Base-by-base conservation (phyloP, 164 flowering plant species). In the Santalum album region DNA sequence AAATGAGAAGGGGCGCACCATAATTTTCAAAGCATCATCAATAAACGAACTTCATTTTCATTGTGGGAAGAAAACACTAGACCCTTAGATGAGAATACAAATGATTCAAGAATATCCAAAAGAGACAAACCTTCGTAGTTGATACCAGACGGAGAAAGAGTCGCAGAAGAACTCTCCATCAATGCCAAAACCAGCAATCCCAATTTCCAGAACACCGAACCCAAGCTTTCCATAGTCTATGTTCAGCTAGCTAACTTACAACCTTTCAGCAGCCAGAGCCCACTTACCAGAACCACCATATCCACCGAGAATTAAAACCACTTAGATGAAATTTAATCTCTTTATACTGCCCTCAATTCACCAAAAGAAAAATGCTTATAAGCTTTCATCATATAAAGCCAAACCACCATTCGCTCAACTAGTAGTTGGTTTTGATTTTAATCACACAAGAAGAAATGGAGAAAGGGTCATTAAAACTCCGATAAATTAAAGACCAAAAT, bases 91-190 rank as follows among this genome's bases (percentile, higher is more conserved):
- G n/a, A n/a, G 1, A 32, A 32, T 32, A 32, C 36, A 32, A 1
- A 0, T 38, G 16, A 38, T 3, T 38, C 16, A 42, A 55, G 25
- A 54, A 2, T 21, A n/a, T 6, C 6, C 17, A 43, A 56, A 32
- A 51, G 54, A 59, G 27, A 68, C 81, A 60, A 38, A 90, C 97
- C 97, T 90, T 90, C 97, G 70, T 77, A 85, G 65, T 90, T 90
- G 1, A 87, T 60, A 49, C 97, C 97, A 65, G 83, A 59, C 44
- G 97, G 97, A 68, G 97, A 87, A 53, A 90, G 94, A 59, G 91
- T 76, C 38, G 97, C 90, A 74, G 59, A 70, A 63, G 73, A 72
- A 57, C 61, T 35, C 56, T 64, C 74, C 65, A 83, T 57, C 58
- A 79, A 65, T 47, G 68, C 60, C 70, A 78, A 69, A 63, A 90